Base-by-base conservation (phyloP, 768 basidiomycete genomes). In the Amanita subjunquillea region DNA sequence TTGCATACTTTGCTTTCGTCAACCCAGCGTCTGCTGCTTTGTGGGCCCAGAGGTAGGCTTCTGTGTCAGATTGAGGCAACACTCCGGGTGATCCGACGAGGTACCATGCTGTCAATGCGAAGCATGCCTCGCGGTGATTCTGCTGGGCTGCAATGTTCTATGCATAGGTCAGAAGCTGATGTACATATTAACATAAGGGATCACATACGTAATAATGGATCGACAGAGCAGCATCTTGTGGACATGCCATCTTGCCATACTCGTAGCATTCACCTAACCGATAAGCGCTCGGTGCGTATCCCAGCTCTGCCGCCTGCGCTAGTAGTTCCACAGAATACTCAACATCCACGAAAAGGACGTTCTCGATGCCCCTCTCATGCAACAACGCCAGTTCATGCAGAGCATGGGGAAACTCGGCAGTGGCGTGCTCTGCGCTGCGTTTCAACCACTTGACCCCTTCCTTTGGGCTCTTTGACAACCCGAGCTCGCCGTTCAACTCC, bases 401-500 rank as follows among this genome's bases (percentile, higher is more conserved):
- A 1, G 94, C 94, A 63, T 98, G 94, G 0, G 95, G 93, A 66
- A 95, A 96, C 69, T 95, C 93, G 43, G 91, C 87, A 2, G 91
- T 95, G 1, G 88, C 89, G 63, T 88, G 80, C 67, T 98, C 96
- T 4, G 94, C 93, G 34, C 92, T 92, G 50, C 96, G 80, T 68
- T 98, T 98, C 57, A 99, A 79, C 93, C 94, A 98, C 71, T 96
- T 96, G 59, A 98, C 91, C 54, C 96, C 96, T 66, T 98, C 96
- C 69, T 90, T 91, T 5, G 93, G 90, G 43, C 85, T 82, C 65
- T 85, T 88, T 23, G 83, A 77, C 13, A 94, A 72, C 0, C 91
- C 85, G 2, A 99, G 78, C 66, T 96, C 91, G 56, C 95, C 95
- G 59, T 98, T 98, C 52, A 99, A 80, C 65, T 98, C 95, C 23